Base-by-base conservation (phyloP, 306 rosid genomes). In the Bauhinia variegata region DNA sequence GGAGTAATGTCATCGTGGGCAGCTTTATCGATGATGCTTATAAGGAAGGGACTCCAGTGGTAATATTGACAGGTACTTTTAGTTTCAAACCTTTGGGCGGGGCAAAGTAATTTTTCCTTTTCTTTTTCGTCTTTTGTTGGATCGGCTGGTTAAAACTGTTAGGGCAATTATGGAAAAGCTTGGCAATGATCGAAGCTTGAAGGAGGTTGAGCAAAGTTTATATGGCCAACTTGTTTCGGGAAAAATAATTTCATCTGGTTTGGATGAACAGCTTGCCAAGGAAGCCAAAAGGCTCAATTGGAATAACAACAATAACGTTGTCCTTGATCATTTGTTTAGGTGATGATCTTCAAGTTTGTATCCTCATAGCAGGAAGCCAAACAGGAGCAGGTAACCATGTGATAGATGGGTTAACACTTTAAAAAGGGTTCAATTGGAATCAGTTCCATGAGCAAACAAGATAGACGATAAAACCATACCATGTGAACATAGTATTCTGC, bases 1-100 rank as follows among this genome's bases (percentile, higher is more conserved):
- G 5, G 55, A 59, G 51, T 44, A 77, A 50, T 33, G 36, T 83
- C 61, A 60, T 60, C 63, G 54, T 74, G 62, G 76, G 72, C 89
- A 92, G 98, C 63, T 92, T 92, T 83, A 81, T 92, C 54, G 96
- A 92, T 66, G 81, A 81, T 30, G 93, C 98, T 18, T 79, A 80
- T 73, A 59, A 57, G 11, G 93, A 81, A 65, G 91, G 89, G 53
- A 77, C 87, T 73, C 96, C 89, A 38, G 87, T 92, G 63, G 70
- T 83, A 64, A 72, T 92, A 74, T 68, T 89, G 67, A 87, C 96
- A 79, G 98, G 96, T 92, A 81, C 63, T 53, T 57, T 42, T 70
- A 55, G 39, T 54, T 65, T 54, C 70, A 75, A 17, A 64, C 19
- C 59, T 51, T 54, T 63, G 17, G 53, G 47, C 47, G 32, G 62